Conservation (phyloP, 192 early-diverging fungal species). For the Linnemannia hyalina region DNA sequence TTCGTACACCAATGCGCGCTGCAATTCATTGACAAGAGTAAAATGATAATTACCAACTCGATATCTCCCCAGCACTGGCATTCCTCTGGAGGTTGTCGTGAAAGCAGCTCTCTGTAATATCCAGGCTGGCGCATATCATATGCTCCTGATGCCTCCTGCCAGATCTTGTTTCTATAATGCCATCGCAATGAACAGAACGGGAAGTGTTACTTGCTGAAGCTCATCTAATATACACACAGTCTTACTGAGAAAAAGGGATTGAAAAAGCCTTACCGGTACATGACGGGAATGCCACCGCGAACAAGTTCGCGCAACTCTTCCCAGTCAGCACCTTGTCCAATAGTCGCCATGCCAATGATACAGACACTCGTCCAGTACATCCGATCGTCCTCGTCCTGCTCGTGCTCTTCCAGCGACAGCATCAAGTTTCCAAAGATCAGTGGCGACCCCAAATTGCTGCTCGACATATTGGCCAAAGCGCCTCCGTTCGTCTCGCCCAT, state of each 20-base stretch:
- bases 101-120: conserved; percentile 40
- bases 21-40: too few species aligned
- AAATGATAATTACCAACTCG: conserved; percentile 32
- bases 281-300: conserved; percentile 53
- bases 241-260: background rate
- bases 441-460: conserved; percentile 32
- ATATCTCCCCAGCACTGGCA: conserved; percentile 53
- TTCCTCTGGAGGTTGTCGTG: conserved; percentile 22
- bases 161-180: conserved; percentile 47
- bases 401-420: conserved; percentile 9
- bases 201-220: background rate
- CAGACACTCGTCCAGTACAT: conserved; percentile 55
- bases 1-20: background rate
- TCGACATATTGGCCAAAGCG: conserved; percentile 30
- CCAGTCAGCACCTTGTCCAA: conserved; percentile 52
- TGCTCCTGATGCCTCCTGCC: conserved; percentile 50
- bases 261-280: conserved; percentile 31
- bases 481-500: conserved; percentile 44
- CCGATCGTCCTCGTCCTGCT: conserved; percentile 49
- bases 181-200: background rate
- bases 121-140: conserved; percentile 45
- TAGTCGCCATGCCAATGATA: conserved; percentile 53
- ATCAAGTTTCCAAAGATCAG: conserved; percentile 45
- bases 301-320: conserved; percentile 50
- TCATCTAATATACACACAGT: background rate